Evolutionary conservation across 176 grass and related monocot genomes (phyloP).

Genomic region (Areca catechu): DNA sequence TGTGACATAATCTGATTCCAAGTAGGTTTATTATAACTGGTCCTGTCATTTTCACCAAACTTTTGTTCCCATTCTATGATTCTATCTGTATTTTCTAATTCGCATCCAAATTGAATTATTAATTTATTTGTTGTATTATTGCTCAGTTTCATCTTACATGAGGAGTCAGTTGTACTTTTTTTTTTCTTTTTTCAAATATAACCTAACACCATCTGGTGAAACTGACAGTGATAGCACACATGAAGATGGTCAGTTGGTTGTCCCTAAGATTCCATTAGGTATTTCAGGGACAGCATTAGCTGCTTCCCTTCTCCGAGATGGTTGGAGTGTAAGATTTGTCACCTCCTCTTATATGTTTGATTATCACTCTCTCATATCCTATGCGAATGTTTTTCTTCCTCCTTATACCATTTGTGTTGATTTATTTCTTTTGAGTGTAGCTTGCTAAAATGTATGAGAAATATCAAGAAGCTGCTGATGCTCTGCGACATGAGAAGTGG

Average conservation of each 20-base stretch:
- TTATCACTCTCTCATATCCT: background rate
- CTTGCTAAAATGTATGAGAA: conserved; percentile 98
- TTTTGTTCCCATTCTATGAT: too few species aligned
- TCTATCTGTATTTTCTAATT: too few species aligned
- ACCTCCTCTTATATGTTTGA: too few species aligned
- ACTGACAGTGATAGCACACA: conserved; percentile 11
- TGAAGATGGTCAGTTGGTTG: conserved; percentile 47
- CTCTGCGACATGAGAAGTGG: conserved; percentile 74
- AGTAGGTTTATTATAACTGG: too few species aligned
- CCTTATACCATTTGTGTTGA: conserved; percentile 13
- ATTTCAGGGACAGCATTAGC: conserved; percentile 97
- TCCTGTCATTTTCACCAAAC: too few species aligned
- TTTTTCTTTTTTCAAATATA: too few species aligned
- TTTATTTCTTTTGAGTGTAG: conserved; percentile 24
- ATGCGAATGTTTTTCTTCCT: conserved; percentile 9
- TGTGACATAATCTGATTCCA: too few species aligned
- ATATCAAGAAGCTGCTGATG: conserved; percentile 97
- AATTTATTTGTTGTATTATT: too few species aligned
- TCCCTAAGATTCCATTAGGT: conserved; percentile 67
- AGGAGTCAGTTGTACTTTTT: too few species aligned
- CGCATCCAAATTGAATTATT: too few species aligned
- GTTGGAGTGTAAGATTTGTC: conserved; percentile 81
- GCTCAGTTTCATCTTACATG: too few species aligned
- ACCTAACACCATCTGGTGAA: conserved; percentile 26
- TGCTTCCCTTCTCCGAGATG: conserved; percentile 84